A percentile compares a stretch with the other conserved stretches of the same genome.
These are phyloP conservation scores for Dendrocalamus latiflorus DNA, from an alignment of 202 grass and related monocot species.

Conservation along the genomic window DNA sequence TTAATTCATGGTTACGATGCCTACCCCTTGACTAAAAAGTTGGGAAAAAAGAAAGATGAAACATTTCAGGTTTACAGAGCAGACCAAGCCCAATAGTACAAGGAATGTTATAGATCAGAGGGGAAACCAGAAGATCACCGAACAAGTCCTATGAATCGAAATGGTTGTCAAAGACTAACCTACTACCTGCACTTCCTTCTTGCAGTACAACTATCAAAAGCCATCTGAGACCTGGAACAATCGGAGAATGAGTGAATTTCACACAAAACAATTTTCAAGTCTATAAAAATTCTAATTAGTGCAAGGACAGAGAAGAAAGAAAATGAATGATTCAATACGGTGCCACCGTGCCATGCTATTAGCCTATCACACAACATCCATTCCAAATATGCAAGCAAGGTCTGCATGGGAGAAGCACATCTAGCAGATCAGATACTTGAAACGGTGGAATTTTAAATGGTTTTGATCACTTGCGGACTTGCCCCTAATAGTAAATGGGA, in stretches of 20 bases:
- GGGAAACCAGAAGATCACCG: neutral
- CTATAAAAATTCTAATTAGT: neutral
- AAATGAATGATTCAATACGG: neutral
- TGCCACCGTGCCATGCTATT: neutral
- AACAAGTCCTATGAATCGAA: conserved; percentile 2
- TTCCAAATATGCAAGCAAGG: neutral
- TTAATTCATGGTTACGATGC: neutral
- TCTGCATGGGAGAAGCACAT: neutral
- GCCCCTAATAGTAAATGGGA: neutral
- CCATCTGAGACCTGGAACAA: conserved; percentile 12
- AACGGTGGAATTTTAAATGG: neutral
- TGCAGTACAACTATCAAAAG: neutral
- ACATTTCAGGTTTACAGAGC: neutral
- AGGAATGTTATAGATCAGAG: neutral
- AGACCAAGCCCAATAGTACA: neutral
- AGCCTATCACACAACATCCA: neutral
- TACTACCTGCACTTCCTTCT: neutral
- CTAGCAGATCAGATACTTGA: neutral
- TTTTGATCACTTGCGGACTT: neutral
- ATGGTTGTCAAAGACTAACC: neutral
- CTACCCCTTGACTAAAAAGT: neutral
- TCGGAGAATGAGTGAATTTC: neutral
- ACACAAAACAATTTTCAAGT: neutral
- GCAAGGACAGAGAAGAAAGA: neutral
- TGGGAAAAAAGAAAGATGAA: neutral